These are phyloP conservation scores for Thozetella sp. DNA, from an alignment of 495 filamentous ascomycete genomes.

Conservation along the genomic window DNA sequence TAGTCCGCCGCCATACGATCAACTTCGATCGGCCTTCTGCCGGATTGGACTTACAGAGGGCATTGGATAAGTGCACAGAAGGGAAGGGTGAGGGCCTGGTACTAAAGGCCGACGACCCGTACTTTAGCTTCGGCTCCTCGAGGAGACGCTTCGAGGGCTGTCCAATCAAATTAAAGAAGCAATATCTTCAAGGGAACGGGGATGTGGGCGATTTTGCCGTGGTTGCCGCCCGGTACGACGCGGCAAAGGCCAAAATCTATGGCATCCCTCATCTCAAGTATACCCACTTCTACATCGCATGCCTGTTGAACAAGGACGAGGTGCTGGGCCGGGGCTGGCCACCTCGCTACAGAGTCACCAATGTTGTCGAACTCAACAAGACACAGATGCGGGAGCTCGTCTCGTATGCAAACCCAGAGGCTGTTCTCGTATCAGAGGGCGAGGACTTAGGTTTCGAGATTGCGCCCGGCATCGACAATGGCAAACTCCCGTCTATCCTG, in stretches of 20 bases:
- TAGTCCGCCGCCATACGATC: constrained; percentile 63
- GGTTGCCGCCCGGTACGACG: constrained; percentile 69
- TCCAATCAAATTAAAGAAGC: constrained; percentile 88
- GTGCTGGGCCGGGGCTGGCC: constrained; percentile 50
- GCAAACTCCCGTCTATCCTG: constrained; percentile 31
- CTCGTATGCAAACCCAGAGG: constrained; percentile 30
- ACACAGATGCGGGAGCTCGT: constrained; percentile 31
- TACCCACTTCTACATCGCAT: constrained; percentile 82
- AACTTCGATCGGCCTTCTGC: constrained; percentile 56
- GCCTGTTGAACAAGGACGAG: constrained; percentile 72
- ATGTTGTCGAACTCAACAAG: constrained; percentile 42
- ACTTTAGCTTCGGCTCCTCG: constrained; percentile 58
- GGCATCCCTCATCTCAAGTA: constrained; percentile 55
- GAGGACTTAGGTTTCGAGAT: constrained; percentile 26
- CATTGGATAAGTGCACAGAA: constrained; percentile 67
- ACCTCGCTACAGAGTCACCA: constrained; percentile 67
- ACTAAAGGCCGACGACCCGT: constrained; percentile 80
- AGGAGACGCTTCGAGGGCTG: constrained; percentile 39
- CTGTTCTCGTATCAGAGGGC: constrained; percentile 27
- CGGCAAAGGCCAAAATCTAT: constrained; percentile 53
- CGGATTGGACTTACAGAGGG: constrained; percentile 51
- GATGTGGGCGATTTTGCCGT: constrained; percentile 83
- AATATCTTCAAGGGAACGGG: constrained; percentile 80
- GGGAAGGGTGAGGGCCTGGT: constrained; percentile 74
- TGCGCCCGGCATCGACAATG: constrained; percentile 29